Evolutionary conservation across 352 stramenopile genomes (phyloP), one percentile per base, ranked within the genome.

Genomic region (Phytophthora cryptogea): DNA sequence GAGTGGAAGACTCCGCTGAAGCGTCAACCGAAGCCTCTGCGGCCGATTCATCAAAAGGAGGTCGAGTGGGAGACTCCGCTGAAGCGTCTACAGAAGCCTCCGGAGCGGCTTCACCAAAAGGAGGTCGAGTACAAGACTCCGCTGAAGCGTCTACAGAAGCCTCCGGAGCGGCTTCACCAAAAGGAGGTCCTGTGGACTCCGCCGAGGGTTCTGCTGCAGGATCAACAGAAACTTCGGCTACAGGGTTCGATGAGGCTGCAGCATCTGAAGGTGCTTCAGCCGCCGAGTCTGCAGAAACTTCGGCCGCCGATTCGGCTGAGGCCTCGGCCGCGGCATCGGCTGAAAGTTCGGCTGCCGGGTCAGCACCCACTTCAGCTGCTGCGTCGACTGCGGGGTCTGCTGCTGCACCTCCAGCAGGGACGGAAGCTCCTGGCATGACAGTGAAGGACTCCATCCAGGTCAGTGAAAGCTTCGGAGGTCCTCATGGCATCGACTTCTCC

Each of bases 401-500:
- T 0, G 26, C 30, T 11, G 8, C 8, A 14, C 40, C 37, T 39
- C 41, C 54, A 20, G 49, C 57, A 35, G 57, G 49, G 4, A 54
- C 57, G 0, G 57, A 54, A 54, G 57, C 53, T 10, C 53, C 58
- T 5, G 32, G 32, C 36, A 69, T 69, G 30, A 47, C 17, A 7
- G 49, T 70, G 7, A 65, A 70, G 47, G 55, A 70, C 16, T 70
- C 62, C 0, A 41, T 67, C 5, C 33, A 52, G 16, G 17, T 52
- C 4, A 73, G 65, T 17, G 54, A 69, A 47, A 53, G 31, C 17
- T 73, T 66, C 16, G 65, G 65, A 14, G 65, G 59, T 14, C 47
- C 65, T 16, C 60, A 70, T 20, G 66, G 66, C 6, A 57, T 0
- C 5, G 44, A 67, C 11, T 74, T 74, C 17, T 70, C 66, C 8